These are phyloP conservation scores for Atkinsonella hypoxylon DNA, from an alignment of 2,329 filamentous ascomycete genomes.

Conservation along the genomic window DNA sequence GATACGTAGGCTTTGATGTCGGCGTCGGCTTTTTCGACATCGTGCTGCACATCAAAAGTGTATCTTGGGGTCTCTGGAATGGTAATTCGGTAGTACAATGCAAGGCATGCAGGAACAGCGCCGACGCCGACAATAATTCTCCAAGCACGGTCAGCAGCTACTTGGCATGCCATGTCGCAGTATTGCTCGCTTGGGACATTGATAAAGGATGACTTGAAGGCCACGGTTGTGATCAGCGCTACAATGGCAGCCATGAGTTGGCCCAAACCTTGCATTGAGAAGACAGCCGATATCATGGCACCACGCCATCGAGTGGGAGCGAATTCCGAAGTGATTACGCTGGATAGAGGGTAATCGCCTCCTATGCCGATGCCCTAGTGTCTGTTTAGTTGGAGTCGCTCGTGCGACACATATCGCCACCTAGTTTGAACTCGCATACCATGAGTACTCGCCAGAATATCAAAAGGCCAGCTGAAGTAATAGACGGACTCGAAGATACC, in stretches of 20 bases:
- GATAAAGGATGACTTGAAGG: conserved; percentile 44
- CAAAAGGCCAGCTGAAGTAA: conserved; percentile 48
- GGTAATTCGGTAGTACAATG: conserved; percentile 75
- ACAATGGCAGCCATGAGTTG: conserved; percentile 62
- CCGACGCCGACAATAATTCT: conserved; percentile 70
- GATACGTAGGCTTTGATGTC: conserved; percentile 53
- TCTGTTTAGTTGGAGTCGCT: neutral
- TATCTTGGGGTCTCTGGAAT: conserved; percentile 79
- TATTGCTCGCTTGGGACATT: conserved; percentile 25
- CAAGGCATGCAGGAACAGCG: conserved; percentile 63
- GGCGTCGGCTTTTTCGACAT: conserved; percentile 62
- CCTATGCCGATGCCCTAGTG: conserved; percentile 59
- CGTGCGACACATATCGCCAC: too few species aligned
- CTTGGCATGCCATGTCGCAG: conserved; percentile 52
- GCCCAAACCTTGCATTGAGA: conserved; percentile 77
- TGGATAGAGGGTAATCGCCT: conserved; percentile 70
- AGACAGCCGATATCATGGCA: conserved; percentile 73
- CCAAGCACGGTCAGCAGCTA: conserved; percentile 72
- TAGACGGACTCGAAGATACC: conserved; percentile 45
- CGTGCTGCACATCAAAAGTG: conserved; percentile 67
- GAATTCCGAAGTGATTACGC: conserved; percentile 76
- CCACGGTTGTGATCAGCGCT: conserved; percentile 54
- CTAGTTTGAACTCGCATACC: conserved; percentile 25
- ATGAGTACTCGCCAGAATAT: conserved; percentile 69
- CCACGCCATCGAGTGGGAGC: conserved; percentile 72